Evolutionary conservation across 164 flowering plant species (phyloP), one percentile per base, ranked within the genome.

Genomic region (Chloranthus sessilifolius): DNA sequence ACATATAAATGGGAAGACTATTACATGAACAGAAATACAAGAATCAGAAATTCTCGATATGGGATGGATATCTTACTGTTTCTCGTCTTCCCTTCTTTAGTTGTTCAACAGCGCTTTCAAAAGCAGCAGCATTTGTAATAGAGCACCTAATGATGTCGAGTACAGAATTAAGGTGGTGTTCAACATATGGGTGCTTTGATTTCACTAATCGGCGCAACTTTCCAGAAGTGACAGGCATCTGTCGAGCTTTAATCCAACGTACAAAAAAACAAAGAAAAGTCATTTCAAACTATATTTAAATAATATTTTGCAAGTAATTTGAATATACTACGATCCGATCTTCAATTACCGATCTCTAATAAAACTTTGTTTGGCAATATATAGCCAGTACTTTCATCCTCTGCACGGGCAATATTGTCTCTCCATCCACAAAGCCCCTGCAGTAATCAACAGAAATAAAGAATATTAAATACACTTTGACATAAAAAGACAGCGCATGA

Each of bases 351-450:
- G 12, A 94, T 85, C 63, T 89, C 96, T 60, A 87, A 70, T 53
- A 94, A 81, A 37, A 73, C 61, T 76, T 74, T 89, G 72, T 94
- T 94, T 43, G 99, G 99, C 66, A 94, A 66, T 64, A 94, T 69
- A 60, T 73, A 94, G 41, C 99, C 99, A 60, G 97, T 94, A 56
- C 99, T 89, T 67, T 94, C 99, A 83, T 94, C 99, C 68, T 89
- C 92, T n/a, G 71, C 71, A 42, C 99, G 95, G 30, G 92, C 99
- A 67, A 89, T 57, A 54, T 44, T 46, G 69, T 94, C 99, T 62
- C 99, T 79, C 99, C 99, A 94, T 56, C 71, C 76, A 76, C 63
- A 78, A 22, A 94, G 94, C 15, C 87, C 97, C 99, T 94, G 72
- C n/a, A 72, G 19, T n/a, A n/a, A 15, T 7, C 28, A 53, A 26